Conservation (phyloP, 345 rosid genomes). For the Pugionium dolabratum region DNA sequence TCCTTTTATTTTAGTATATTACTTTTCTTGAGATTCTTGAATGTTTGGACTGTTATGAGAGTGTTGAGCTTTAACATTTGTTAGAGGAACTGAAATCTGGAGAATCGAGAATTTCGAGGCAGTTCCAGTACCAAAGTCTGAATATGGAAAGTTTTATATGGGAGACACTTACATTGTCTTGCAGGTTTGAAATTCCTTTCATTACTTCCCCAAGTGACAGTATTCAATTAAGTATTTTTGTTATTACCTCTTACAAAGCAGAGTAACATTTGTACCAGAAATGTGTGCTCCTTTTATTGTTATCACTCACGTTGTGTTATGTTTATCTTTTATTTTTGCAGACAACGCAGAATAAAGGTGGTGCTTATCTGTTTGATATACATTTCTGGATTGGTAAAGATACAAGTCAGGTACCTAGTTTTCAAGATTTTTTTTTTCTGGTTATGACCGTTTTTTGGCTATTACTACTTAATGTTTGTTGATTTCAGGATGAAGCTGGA, state of each 20-base stretch:
- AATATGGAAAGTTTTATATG: slow-evolving; percentile 91
- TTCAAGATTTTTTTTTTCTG: neutral
- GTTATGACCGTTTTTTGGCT: neutral
- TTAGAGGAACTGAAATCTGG: slow-evolving; percentile 96
- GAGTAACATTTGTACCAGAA: neutral
- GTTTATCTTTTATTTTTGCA: slow-evolving; percentile 39
- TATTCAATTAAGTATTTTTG: neutral
- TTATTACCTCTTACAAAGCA: neutral
- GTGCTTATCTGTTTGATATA: slow-evolving; percentile 78
- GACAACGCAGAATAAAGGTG: slow-evolving; percentile 88
- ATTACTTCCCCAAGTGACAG: neutral
- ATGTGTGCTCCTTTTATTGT: neutral
- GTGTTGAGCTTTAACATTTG: slow-evolving; percentile 54
- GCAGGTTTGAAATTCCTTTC: slow-evolving; percentile 54
- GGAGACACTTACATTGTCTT: slow-evolving; percentile 93
- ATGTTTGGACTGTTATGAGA: slow-evolving; percentile 23
- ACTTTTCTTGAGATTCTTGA: slow-evolving; percentile 7
- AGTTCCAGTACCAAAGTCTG: slow-evolving; percentile 80
- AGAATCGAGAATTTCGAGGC: slow-evolving; percentile 94
- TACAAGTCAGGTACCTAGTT: slow-evolving; percentile 73
- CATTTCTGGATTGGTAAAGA: slow-evolving; percentile 99
- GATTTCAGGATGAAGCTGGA: slow-evolving; percentile 87
- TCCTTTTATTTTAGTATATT: neutral
- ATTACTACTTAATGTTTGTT: slow-evolving; percentile 20
- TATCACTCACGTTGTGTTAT: slow-evolving; percentile 22